A percentile compares a stretch with the other conserved stretches of the same genome.
Conservation (phyloP, 306 rosid genomes). For the Vigna radiata region DNA sequence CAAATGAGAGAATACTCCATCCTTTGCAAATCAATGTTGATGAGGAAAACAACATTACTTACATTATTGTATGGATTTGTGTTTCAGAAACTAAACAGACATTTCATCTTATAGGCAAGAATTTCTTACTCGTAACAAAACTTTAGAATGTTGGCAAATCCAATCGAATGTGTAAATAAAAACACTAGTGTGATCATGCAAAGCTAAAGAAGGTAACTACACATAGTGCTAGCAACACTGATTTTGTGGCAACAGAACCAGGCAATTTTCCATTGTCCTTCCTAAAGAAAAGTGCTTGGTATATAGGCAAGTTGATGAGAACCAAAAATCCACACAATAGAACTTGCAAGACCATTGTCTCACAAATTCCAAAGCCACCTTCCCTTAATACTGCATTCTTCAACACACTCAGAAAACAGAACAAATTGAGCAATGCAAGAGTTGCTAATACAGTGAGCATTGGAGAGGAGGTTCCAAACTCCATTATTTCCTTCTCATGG, state of each 20-base stretch:
- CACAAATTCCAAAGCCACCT: conserved; percentile 38
- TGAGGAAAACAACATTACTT: no score
- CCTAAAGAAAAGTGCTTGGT: conserved; percentile 76
- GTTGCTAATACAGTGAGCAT: conserved; percentile 69
- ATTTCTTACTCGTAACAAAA: not conserved
- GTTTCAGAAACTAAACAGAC: no score
- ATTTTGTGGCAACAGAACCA: conserved; percentile 56
- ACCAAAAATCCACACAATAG: conserved; percentile 63
- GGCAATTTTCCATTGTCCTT: conserved; percentile 78
- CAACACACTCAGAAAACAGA: conserved; percentile 60
- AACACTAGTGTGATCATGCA: conserved; percentile 1
- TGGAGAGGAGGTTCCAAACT: conserved; percentile 82
- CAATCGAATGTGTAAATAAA: not conserved
- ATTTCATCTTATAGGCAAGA: no score
- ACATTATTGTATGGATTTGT: no score
- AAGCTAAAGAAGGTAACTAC: conserved; percentile 15
- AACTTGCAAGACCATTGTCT: conserved; percentile 63
- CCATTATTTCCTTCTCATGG: conserved; percentile 75
- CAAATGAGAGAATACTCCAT: no score
- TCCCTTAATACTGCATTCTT: conserved; percentile 40
- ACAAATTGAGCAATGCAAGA: conserved; percentile 65
- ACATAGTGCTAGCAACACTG: conserved; percentile 44
- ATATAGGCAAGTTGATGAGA: conserved; percentile 72
- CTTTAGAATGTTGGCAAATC: not conserved
- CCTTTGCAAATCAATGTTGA: no score